A percentile compares a stretch with the other conserved stretches of the same genome.
Evolutionary conservation across 768 basidiomycete species (phyloP).

Genomic region (Clathrus columnatus): DNA sequence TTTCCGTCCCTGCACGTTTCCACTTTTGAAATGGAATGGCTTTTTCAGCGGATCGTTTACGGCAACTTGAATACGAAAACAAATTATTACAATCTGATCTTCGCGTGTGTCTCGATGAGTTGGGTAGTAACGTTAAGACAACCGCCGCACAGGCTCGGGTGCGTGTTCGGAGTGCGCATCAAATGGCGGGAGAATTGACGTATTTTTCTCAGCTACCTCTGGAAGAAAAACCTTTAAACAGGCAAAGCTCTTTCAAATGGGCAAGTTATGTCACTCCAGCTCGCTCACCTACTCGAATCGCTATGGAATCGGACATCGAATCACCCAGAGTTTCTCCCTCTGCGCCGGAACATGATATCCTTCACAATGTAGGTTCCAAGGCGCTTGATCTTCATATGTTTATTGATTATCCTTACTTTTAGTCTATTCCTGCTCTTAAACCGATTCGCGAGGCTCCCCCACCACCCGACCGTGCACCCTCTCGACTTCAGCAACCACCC

Average conservation of each 20-base stretch:
- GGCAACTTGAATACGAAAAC: conserved; percentile 70
- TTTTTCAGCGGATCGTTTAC: conserved; percentile 56
- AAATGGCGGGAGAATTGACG: conserved; percentile 9
- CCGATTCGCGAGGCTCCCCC: background rate
- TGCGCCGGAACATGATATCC: conserved; percentile 59
- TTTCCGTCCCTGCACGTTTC: background rate
- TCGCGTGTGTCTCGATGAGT: conserved; percentile 57
- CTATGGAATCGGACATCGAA: conserved; percentile 39
- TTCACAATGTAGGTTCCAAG: conserved; percentile 10
- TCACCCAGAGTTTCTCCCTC: conserved; percentile 77
- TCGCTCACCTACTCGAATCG: conserved; percentile 74
- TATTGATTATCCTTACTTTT: conserved; percentile 1
- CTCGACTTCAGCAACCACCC: conserved; percentile 28
- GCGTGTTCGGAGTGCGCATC: conserved; percentile 10
- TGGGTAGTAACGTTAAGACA: conserved; percentile 22
- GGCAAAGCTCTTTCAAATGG: conserved; percentile 86
- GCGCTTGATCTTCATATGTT: background rate
- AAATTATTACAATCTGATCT: conserved; percentile 54
- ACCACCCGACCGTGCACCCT: background rate
- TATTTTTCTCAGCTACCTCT: conserved; percentile 23
- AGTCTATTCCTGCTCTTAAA: background rate
- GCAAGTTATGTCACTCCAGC: conserved; percentile 59
- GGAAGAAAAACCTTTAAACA: conserved; percentile 41
- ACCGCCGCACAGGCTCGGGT: conserved; percentile 14
- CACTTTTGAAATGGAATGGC: conserved; percentile 9